These are phyloP conservation scores for Leccinum disarticulatum DNA, from an alignment of 768 basidiomycete species.

Conservation along the genomic window DNA sequence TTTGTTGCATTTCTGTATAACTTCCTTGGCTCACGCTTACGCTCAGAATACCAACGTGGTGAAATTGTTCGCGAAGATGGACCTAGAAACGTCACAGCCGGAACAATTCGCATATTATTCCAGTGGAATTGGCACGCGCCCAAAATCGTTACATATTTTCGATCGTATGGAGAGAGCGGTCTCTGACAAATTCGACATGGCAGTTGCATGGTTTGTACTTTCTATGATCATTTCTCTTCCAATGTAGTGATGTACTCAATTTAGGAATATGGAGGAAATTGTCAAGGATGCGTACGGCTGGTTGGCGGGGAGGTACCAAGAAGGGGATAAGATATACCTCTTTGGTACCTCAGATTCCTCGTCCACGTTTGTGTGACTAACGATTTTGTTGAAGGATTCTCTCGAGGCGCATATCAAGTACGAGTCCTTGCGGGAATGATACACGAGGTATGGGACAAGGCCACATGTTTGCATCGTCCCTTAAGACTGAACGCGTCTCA, in stretches of 20 bases:
- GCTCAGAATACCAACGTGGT: background rate
- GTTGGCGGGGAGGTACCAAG: constrained; percentile 31
- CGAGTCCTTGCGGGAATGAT: constrained; percentile 44
- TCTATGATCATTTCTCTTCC: background rate
- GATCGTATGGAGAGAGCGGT: background rate
- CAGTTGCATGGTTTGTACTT: background rate
- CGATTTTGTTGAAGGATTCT: constrained; percentile 32
- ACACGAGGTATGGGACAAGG: constrained; percentile 25
- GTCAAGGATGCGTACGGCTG: constrained; percentile 36
- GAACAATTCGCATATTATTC: background rate
- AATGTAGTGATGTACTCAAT: background rate
- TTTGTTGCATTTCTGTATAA: background rate
- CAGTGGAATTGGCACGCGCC: background rate
- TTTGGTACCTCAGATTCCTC: constrained; percentile 26
- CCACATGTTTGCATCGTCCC: background rate
- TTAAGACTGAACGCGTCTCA: background rate
- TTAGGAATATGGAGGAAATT: constrained; percentile 32
- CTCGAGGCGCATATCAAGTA: constrained; percentile 44
- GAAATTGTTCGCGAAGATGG: background rate
- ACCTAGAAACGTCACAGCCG: background rate
- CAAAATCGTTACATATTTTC: background rate
- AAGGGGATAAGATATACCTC: constrained; percentile 36
- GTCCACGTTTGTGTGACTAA: background rate
- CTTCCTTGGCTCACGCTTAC: background rate
- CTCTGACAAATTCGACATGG: background rate